phyloP scores from a whole-genome alignment of 2,329 filamentous ascomycete species.

The Epichloe sibirici region DNA sequence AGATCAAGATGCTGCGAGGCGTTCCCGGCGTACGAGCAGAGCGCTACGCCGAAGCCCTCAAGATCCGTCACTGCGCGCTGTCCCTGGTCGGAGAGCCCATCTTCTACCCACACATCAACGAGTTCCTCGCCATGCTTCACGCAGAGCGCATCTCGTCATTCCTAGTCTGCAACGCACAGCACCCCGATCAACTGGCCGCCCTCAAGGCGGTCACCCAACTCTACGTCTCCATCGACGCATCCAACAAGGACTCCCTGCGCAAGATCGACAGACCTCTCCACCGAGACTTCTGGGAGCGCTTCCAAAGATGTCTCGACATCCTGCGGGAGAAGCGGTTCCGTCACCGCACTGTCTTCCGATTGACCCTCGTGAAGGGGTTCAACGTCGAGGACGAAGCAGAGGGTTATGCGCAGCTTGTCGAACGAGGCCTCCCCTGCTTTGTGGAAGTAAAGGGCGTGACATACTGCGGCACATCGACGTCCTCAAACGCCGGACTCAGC shows the following conservation, averaged over 20 bases:
- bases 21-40: constrained; percentile 88
- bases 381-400: constrained; percentile 89
- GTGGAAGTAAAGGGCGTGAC: constrained; percentile 95
- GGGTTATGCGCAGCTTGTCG: constrained; percentile 82
- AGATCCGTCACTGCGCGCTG: constrained; percentile 84
- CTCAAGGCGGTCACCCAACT: constrained; percentile 84
- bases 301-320: constrained; percentile 83
- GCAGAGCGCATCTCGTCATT: constrained; percentile 81
- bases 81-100: constrained; percentile 94
- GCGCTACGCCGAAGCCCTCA: constrained; percentile 83
- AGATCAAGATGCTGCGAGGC: constrained; percentile 94
- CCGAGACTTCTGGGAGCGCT: constrained; percentile 95
- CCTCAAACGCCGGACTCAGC: constrained; percentile 73
- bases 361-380: constrained; percentile 95
- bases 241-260: constrained; percentile 74
- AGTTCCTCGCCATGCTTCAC: constrained; percentile 76
- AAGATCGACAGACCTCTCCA: constrained; percentile 87
- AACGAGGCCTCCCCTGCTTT: constrained; percentile 77
- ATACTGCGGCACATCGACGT: constrained; percentile 84
- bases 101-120: constrained; percentile 96
- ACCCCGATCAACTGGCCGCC: constrained; percentile 76
- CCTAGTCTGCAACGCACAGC: constrained; percentile 93
- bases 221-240: constrained; percentile 92
- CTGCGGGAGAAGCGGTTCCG: constrained; percentile 69
- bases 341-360: constrained; percentile 85